phyloP scores from a whole-genome alignment of 116 monocot genomes.

The Cymodocea nodosa region DNA sequence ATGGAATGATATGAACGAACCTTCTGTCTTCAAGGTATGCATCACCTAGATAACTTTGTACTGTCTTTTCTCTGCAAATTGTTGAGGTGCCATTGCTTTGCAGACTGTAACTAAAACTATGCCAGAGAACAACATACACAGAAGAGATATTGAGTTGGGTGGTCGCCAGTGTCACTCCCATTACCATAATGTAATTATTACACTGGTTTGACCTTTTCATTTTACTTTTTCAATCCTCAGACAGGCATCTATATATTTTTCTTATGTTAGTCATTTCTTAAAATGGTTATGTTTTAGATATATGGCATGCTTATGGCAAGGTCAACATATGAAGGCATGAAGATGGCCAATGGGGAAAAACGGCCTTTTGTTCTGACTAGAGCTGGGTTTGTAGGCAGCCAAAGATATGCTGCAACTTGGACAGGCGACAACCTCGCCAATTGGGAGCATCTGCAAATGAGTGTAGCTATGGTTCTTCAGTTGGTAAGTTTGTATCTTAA shows the following conservation, averaged over 20 bases:
- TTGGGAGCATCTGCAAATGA: constrained; percentile 98
- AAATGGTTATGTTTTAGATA: constrained; percentile 26
- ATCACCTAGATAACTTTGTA: constrained; percentile 2
- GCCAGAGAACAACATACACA: constrained; percentile 88
- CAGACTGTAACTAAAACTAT: constrained; percentile 94
- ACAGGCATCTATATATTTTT: not conserved
- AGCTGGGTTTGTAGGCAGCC: constrained; percentile 94
- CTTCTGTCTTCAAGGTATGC: constrained; percentile 81
- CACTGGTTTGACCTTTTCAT: not conserved
- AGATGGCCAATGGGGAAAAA: constrained; percentile 43
- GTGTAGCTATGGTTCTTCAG: constrained; percentile 87
- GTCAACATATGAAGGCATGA: constrained; percentile 94
- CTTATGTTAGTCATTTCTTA: not conserved
- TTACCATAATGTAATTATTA: constrained; percentile 75
- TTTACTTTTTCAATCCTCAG: not conserved
- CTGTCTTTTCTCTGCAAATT: not conserved
- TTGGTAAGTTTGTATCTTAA: constrained; percentile 39
- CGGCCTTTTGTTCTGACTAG: constrained; percentile 97
- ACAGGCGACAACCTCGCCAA: constrained; percentile 85
- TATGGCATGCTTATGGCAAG: constrained; percentile 97
- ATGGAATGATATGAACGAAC: constrained; percentile 99
- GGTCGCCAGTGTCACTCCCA: constrained; percentile 71
- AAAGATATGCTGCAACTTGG: constrained; percentile 98
- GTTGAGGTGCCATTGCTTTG: not conserved
- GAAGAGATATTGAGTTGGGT: constrained; percentile 74